A percentile compares a stretch with the other conserved stretches of the same genome.
Conservation (phyloP, 768 basidiomycete genomes). For the Lentinula raphanica region DNA sequence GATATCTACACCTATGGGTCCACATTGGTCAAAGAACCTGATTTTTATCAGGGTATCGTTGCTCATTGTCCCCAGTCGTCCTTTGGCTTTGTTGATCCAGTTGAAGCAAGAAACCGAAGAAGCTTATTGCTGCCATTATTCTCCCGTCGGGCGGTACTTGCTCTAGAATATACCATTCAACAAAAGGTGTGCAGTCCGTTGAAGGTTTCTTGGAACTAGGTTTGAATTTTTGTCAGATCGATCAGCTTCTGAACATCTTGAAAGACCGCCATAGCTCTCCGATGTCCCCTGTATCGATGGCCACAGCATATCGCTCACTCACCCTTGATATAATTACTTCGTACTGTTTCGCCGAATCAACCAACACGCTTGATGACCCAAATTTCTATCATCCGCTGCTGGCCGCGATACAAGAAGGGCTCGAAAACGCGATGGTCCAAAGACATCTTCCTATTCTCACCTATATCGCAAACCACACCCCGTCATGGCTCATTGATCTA, state of each 20-base stretch:
- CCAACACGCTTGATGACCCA: constrained; percentile 25
- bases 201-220: no score
- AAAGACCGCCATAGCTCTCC: constrained; percentile 4
- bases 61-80: constrained; percentile 28
- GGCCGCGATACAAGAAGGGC: constrained; percentile 22
- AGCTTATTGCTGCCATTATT: constrained; percentile 31
- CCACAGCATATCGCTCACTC: constrained; percentile 35
- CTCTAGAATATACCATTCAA: constrained; percentile 9
- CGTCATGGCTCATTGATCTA: constrained; percentile 8
- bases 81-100: constrained; percentile 30
- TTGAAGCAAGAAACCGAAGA: constrained; percentile 26
- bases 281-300: constrained; percentile 26
- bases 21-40: constrained; percentile 33
- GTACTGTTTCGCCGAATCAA: constrained; percentile 33
- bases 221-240: constrained; percentile 19
- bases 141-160: constrained; percentile 30
- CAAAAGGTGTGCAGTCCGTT: background rate
- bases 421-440: constrained; percentile 25
- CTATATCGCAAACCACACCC: constrained; percentile 9
- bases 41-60: constrained; percentile 29
- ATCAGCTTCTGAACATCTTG: constrained; percentile 23
- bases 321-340: constrained; percentile 39
- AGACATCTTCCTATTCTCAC: constrained; percentile 27
- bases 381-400: constrained; percentile 32
- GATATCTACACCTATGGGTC: constrained; percentile 31